Evolutionary conservation across 257 asterid species (phyloP).

Genomic region (Schizonepeta tenuifolia): DNA sequence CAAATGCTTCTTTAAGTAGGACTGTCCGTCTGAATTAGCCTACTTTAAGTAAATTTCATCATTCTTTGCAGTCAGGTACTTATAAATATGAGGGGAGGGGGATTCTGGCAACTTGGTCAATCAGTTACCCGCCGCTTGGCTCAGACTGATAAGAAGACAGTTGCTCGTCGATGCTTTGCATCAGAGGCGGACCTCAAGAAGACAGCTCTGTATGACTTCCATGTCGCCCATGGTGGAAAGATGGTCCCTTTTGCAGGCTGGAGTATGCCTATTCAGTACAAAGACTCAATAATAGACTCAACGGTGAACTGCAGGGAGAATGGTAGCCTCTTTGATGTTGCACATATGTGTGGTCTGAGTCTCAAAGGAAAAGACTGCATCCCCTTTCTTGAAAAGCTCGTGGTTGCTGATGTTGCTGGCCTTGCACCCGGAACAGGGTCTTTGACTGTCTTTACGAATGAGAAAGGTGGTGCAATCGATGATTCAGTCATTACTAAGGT

Average conservation of each 20-base stretch:
- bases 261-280: slow-evolving; percentile 99
- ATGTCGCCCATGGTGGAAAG: slow-evolving; percentile 91
- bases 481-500: slow-evolving; percentile 95
- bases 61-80: slow-evolving; percentile 31
- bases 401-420: slow-evolving; percentile 92
- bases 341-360: slow-evolving; percentile 98
- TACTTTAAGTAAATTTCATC: neutral
- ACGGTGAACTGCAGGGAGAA: slow-evolving; percentile 94
- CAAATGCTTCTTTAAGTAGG: neutral
- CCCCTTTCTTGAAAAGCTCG: slow-evolving; percentile 92
- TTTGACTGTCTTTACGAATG: slow-evolving; percentile 91
- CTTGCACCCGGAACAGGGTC: slow-evolving; percentile 90
- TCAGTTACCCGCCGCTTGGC: slow-evolving; percentile 83
- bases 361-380: slow-evolving; percentile 91
- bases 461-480: slow-evolving; percentile 98
- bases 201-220: slow-evolving; percentile 90
- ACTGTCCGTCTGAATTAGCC: neutral
- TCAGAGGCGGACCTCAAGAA: slow-evolving; percentile 96
- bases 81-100: slow-evolving; percentile 86
- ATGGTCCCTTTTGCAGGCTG: slow-evolving; percentile 99
- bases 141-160: slow-evolving; percentile 69
- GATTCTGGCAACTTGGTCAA: slow-evolving; percentile 97
- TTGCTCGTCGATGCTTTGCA: slow-evolving; percentile 78
- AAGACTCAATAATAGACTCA: slow-evolving; percentile 96
- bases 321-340: slow-evolving; percentile 91